Evolutionary conservation across 768 basidiomycete species (phyloP), one percentile per base, ranked within the genome.

Genomic region (Xanthoconium stramineum): DNA sequence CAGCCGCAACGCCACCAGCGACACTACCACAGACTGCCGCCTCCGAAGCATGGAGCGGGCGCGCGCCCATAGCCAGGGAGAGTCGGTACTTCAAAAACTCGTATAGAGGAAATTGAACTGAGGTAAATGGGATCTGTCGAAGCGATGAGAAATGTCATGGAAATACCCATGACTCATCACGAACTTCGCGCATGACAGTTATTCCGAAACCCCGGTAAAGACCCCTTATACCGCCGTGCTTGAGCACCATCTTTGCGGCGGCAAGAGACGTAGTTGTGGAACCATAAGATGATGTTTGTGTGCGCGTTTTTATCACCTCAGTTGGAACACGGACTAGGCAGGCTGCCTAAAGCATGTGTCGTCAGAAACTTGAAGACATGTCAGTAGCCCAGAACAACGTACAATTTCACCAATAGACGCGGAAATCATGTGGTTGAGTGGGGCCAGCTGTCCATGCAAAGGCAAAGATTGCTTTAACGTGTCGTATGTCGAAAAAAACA

Each of bases 401-500:
- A 83, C 84, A 65, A 83, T 75, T 81, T 85, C 84, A 52, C 75
- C 84, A 13, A 78, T 61, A 11, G 83, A 84, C 33, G 84, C 84
- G n/a, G 83, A 72, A 17, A 81, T 57, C 78, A 85, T 68, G 51
- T 89, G 80, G 35, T 80, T 82, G 33, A 94, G 65, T 0, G 93
- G 87, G 1, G 80, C 78, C 30, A 93, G 77, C 30, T 83, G 72
- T 1, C 80, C 76, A 1, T 82, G 74, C 3, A 85, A 65, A 0
- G 93, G 91, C 0, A 93, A 69, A n/a, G 69, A 72, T 52, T 80
- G 80, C 72, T 99, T 99, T 63, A 95, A 78, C 7, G 83, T 82
- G 65, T 98, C 95, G 68, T 99, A 99, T 0, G 87, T 91, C 19
- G 90, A 89, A 72, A 99, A 99, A 79, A 99, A 99, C 0, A 83